A percentile compares a stretch with the other conserved stretches of the same genome.
phyloP scores from a whole-genome alignment of 2,329 filamentous ascomycete genomes.

The Colletotrichum cuscutae region DNA sequence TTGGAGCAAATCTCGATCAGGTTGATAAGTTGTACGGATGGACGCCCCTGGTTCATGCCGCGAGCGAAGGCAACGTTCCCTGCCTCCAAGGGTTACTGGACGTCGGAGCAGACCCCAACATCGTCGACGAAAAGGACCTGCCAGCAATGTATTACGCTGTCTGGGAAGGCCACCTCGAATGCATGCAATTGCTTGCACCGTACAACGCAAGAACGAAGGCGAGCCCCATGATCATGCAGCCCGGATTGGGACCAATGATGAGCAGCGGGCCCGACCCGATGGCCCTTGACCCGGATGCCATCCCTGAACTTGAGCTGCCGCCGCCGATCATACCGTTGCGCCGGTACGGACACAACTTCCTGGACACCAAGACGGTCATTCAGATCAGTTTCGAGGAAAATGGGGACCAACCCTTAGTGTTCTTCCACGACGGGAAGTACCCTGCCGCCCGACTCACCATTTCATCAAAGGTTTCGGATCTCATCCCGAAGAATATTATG shows the following conservation, averaged over 20 bases:
- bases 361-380: slow-evolving; percentile 96
- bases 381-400: slow-evolving; percentile 88
- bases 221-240: slow-evolving; percentile 57
- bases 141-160: slow-evolving; percentile 98
- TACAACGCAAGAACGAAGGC: slow-evolving; percentile 57
- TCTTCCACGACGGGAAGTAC: slow-evolving; percentile 97
- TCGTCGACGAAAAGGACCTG: slow-evolving; percentile 90
- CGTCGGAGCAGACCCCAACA: slow-evolving; percentile 80
- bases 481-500: slow-evolving; percentile 96
- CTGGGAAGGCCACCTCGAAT: slow-evolving; percentile 96
- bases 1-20: slow-evolving; percentile 91
- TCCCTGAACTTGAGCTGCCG: slow-evolving; percentile 90
- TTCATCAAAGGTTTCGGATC: slow-evolving; percentile 93
- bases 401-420: slow-evolving; percentile 82
- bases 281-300: slow-evolving; percentile 84
- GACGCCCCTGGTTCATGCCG: slow-evolving; percentile 96
- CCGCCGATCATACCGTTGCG: slow-evolving; percentile 95
- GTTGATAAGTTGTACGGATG: slow-evolving; percentile 96
- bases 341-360: slow-evolving; percentile 96
- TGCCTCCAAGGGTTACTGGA: slow-evolving; percentile 86
- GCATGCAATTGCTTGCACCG: slow-evolving; percentile 86
- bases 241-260: slow-evolving; percentile 54
- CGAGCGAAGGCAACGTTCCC: slow-evolving; percentile 92
- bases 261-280: slow-evolving; percentile 67
- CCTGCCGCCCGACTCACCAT: slow-evolving; percentile 95